Base-by-base conservation (phyloP, 2,329 filamentous ascomycete species). In the Fusarium sp. region DNA sequence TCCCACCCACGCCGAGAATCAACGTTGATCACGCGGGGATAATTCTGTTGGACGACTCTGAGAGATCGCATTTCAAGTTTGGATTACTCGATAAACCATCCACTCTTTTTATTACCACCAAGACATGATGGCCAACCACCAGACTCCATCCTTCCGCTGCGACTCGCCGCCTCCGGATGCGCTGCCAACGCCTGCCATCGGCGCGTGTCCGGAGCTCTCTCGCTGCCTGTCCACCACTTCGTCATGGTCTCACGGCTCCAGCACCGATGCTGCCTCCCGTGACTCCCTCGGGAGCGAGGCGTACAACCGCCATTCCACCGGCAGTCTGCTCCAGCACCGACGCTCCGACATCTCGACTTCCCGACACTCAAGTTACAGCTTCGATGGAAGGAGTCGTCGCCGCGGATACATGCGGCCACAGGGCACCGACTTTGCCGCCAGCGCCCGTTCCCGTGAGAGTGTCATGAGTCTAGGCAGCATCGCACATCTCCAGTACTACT, bases 401-500 rank as follows among this genome's bases (percentile, higher is more conserved):
- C 87, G 93, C 67, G 94, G 94, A 44, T 97, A 95, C 81, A 92
- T 96, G 82, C 88, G 94, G 54, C 93, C 94, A 1, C 91, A 93
- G 77, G 92, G 90, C 58, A 96, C 92, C 56, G 88, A 93, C 75
- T 99, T 98, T 79, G 93, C 96, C 25, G 91, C 92, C 64, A 97
- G 94, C 61, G 96, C 96, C 50, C 90, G 89, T 77, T 93, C 93
- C 55, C 87, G 96, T 68, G 95, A 99, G 79, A 97, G 94, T 77
- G 96, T 99, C 70, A 91, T 98, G 88, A 97, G 93, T 76, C 82
- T 99, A 67, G 96, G 96, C 59, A 97, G 94, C 80, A 99, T 99
- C 74, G 93, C 94, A 61, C 96, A 99, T 82, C 84, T 99, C 76
- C 96, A 99, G 80, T 97, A 98, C 81, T 99, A 98, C 81, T 99